Base-by-base conservation (phyloP, 495 filamentous ascomycete genomes). In the Aspergillus egyptiacus region DNA sequence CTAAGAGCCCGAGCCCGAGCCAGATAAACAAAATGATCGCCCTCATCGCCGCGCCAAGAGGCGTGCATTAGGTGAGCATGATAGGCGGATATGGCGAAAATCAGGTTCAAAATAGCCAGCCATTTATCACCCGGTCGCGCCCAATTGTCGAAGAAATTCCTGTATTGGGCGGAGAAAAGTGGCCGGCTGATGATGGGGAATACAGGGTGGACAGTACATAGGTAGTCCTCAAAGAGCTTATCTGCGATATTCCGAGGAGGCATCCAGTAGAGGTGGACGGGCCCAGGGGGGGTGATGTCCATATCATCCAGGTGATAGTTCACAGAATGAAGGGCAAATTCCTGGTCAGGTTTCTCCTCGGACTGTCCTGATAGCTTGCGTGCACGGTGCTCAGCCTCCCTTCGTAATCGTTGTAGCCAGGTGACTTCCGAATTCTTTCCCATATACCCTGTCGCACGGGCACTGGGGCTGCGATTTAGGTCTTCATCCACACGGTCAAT, bases 381-480 rank as follows among this genome's bases (percentile, higher is more conserved):
- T 6, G 64, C 55, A 32, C 69, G 62, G 42, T 68, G 59, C 20
- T 67, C 63, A 13, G 62, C 61, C 45, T 72, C 65, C 53, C 58
- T 59, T 33, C 69, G 62, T 11, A 72, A 51, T 40, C 69, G 60
- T 59, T 80, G 79, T 54, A 84, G 74, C 82, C 83, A 86, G 22
- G 69, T 73, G 11, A 84, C 60, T 41, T 83, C 80, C 0, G 81
- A 85, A 41, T 77, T 82, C 52, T 83, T 83, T 10, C 83, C 83
- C 60, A 84, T 70, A 58, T 76, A 84, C 0, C 83, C 83, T 8
- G 77, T 83, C 3, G 73, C 71, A 42, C 73, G 55, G n/a, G 70
- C 62, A 32, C 63, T 59, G 50, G 74, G 68, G 23, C 57, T 76
- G 20, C 70, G 70, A 54, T 81, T 81, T 11, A 77, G 56, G 38